Percentiles rank a stretch among this genome's conserved stretches.
Conservation (phyloP, 1,139 yeast genomes). For the Saccharomyces hybrid region DNA sequence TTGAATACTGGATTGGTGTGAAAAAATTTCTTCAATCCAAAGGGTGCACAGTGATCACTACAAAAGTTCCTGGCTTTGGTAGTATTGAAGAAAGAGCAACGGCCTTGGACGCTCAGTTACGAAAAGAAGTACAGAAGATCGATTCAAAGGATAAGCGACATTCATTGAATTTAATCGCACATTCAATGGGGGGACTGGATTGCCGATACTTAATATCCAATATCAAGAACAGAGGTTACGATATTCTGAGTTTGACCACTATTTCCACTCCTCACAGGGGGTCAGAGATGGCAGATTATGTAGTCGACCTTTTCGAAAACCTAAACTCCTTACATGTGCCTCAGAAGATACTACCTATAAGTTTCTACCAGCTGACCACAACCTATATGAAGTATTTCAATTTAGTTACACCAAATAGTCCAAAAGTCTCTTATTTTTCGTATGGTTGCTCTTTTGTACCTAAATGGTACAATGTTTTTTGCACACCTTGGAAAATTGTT, state of each 20-base stretch:
- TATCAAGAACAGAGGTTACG: conserved; percentile 40
- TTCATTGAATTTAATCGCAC: conserved; percentile 68
- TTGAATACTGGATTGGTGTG: conserved; percentile 81
- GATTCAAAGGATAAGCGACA: conserved; percentile 23
- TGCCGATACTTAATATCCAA: conserved; percentile 65
- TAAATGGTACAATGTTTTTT: conserved; percentile 52
- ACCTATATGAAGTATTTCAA: conserved; percentile 49
- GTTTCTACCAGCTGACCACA: conserved; percentile 58
- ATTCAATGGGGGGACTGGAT: conserved; percentile 93
- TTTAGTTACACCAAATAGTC: conserved; percentile 43
- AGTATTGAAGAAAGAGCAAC: conserved; percentile 62
- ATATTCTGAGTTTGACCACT: conserved; percentile 69
- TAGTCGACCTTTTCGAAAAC: conserved; percentile 35
- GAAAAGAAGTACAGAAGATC: conserved; percentile 36
- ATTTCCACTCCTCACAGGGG: conserved; percentile 87
- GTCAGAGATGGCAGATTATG: conserved; percentile 72
- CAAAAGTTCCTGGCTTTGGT: conserved; percentile 80
- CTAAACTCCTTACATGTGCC: conserved; percentile 10
- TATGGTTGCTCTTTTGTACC: conserved; percentile 75
- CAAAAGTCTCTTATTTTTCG: conserved; percentile 64
- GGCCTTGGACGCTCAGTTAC: conserved; percentile 48
- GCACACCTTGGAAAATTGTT: conserved; percentile 56
- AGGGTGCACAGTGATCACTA: conserved; percentile 65
- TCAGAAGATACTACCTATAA: conserved; percentile 34
- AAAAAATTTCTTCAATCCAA: conserved; percentile 48